Evolutionary conservation across 208 protist genomes (phyloP).

Genomic region (Trypanosoma rangeli): DNA sequence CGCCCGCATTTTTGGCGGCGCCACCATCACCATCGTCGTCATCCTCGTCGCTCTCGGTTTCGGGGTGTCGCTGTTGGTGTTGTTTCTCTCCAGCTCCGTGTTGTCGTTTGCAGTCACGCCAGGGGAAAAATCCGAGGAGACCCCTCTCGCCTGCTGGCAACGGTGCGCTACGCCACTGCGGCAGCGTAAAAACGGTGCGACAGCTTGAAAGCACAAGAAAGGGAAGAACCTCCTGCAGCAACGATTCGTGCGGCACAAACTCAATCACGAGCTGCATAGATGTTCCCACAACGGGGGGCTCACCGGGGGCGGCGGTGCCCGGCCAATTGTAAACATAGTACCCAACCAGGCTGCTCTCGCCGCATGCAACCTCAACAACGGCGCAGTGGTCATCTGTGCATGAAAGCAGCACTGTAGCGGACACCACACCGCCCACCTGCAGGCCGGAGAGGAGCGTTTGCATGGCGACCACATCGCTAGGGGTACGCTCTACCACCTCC

Average conservation of each 20-base stretch:
- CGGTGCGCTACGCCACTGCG: slow-evolving; percentile 37
- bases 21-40: slow-evolving; percentile 2
- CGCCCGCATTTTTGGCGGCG: slow-evolving; percentile 13
- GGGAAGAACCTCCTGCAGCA: slow-evolving; percentile 52
- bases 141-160: slow-evolving; percentile 19
- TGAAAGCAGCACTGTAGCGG: slow-evolving; percentile 64
- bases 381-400: slow-evolving; percentile 83
- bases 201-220: slow-evolving; percentile 74
- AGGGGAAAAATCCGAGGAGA: slow-evolving; percentile 70
- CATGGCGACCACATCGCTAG: slow-evolving; percentile 42
- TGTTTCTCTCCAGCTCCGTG: slow-evolving; percentile 8
- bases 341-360: slow-evolving; percentile 50
- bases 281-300: slow-evolving; percentile 53
- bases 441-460: slow-evolving; percentile 34
- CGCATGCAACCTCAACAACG: slow-evolving; percentile 64
- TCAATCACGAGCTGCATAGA: slow-evolving; percentile 56
- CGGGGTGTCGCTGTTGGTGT: slow-evolving; percentile 26
- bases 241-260: slow-evolving; percentile 50
- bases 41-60: slow-evolving; percentile 28
- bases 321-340: slow-evolving; percentile 80
- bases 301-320: slow-evolving; percentile 6
- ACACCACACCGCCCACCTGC: slow-evolving; percentile 41
- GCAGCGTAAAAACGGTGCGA: slow-evolving; percentile 34
- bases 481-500: slow-evolving; percentile 71
- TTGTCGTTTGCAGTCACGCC: slow-evolving; percentile 41